Percentiles rank a stretch among this genome's conserved stretches.
Conservation (phyloP, 257 asterid genomes). For the Marsdenia floribunda region DNA sequence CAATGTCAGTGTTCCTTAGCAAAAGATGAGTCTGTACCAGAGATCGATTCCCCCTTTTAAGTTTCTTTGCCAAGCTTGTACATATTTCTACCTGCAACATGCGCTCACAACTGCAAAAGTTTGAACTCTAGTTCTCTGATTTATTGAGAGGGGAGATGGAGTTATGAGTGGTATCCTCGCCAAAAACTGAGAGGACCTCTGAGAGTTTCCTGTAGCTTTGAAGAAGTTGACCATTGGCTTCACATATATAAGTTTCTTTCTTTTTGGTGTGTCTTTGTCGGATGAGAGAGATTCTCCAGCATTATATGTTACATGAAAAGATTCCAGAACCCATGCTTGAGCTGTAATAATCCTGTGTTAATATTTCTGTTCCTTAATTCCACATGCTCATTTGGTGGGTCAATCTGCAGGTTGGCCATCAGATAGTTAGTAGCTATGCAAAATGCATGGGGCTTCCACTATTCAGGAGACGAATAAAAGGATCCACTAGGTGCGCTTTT, state of each 20-base stretch:
- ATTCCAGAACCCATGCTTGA: background rate
- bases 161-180: background rate
- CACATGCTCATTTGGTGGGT: background rate
- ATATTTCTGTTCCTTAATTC: background rate
- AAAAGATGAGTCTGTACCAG: no score
- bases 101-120: no score
- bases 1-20: no score
- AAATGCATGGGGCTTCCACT: slow-evolving; percentile 89
- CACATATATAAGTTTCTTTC: background rate
- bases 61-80: no score
- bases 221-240: background rate
- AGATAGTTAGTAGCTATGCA: slow-evolving; percentile 76
- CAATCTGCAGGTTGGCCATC: slow-evolving; percentile 81
- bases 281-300: background rate
- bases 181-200: background rate
- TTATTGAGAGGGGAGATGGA: background rate
- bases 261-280: background rate
- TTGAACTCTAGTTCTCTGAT: background rate
- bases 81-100: no score
- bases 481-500: slow-evolving; percentile 72
- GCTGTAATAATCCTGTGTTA: background rate
- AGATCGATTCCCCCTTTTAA: no score
- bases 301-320: background rate
- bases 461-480: slow-evolving; percentile 88
- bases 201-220: background rate